These are phyloP conservation scores for Fusarium compactum DNA, from an alignment of 2,329 filamentous ascomycete species.

Conservation along the genomic window DNA sequence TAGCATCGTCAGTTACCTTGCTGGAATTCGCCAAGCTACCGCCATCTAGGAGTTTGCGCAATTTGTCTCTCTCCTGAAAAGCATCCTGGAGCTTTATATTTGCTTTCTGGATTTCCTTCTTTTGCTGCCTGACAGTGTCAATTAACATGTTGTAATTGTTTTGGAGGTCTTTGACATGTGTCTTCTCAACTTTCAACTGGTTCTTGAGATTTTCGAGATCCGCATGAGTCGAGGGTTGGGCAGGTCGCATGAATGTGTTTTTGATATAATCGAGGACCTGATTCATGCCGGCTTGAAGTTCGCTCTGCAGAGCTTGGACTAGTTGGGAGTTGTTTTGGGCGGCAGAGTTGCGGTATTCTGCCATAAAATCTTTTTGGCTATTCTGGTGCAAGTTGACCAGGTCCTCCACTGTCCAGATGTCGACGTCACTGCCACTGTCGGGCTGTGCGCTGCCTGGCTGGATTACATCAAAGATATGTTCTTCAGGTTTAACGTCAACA, in stretches of 20 bases:
- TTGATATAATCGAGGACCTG: background rate
- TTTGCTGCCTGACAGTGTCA: accelerated
- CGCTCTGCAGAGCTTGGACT: background rate
- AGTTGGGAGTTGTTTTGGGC: background rate
- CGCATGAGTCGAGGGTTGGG: background rate
- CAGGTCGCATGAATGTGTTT: background rate
- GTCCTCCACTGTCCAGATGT: background rate
- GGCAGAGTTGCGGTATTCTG: background rate
- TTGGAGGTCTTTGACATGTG: background rate
- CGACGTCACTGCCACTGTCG: too few relatives aligned
- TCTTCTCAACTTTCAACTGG: background rate
- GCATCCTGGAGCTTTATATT: background rate
- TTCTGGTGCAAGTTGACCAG: background rate
- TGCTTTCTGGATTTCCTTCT: background rate
- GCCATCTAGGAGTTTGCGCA: background rate
- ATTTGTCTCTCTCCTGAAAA: constrained; percentile 1
- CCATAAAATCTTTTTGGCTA: background rate
- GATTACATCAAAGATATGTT: background rate
- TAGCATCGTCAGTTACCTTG: constrained; percentile 27
- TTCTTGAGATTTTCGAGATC: background rate
- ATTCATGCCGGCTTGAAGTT: background rate
- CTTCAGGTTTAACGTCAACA: accelerated
- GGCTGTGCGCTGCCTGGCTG: background rate
- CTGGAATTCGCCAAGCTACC: background rate
- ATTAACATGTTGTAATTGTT: accelerated